phyloP scores from a whole-genome alignment of 1,139 yeast genomes.

The Taphrina populina region DNA sequence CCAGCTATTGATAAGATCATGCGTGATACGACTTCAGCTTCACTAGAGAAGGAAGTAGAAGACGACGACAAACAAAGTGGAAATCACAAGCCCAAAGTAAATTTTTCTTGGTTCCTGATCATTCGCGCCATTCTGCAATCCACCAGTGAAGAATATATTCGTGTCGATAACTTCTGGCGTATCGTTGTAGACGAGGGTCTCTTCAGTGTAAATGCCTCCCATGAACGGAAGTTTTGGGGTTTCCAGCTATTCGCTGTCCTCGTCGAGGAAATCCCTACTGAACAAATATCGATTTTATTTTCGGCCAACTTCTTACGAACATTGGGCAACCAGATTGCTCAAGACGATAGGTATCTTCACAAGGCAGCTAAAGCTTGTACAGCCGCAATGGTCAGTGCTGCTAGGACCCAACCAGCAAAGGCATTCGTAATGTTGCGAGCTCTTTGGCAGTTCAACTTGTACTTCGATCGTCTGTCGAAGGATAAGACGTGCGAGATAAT shows the following conservation, averaged over 20 bases:
- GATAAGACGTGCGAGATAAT: conserved; percentile 65
- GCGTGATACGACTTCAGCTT: conserved; percentile 40
- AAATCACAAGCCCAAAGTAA: conserved; percentile 74
- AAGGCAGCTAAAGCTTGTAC: conserved; percentile 55
- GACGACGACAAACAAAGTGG: conserved; percentile 54
- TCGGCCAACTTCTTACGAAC: conserved; percentile 72
- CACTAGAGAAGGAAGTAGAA: conserved; percentile 1
- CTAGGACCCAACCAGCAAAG: conserved; percentile 4
- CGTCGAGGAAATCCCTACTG: conserved; percentile 45
- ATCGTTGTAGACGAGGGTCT: conserved; percentile 74
- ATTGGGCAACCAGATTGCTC: conserved; percentile 73
- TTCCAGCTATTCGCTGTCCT: conserved; percentile 65
- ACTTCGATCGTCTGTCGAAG: conserved; percentile 76
- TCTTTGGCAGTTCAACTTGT: conserved; percentile 40
- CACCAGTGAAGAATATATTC: conserved; percentile 41
- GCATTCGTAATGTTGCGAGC: conserved; percentile 1
- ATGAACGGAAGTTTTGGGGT: conserved; percentile 86
- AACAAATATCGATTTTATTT: conserved; percentile 51
- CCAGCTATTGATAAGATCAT: conserved; percentile 62
- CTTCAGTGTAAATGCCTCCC: conserved; percentile 72
- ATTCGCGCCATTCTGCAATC: conserved; percentile 45
- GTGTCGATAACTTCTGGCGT: conserved; percentile 75
- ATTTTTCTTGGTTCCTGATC: conserved; percentile 76
- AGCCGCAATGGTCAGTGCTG: conserved; percentile 2
- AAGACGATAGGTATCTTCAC: conserved; percentile 63